A percentile compares a stretch with the other conserved stretches of the same genome.
Conservation (phyloP, 768 basidiomycete genomes). For the Pisolithus microcarpus region DNA sequence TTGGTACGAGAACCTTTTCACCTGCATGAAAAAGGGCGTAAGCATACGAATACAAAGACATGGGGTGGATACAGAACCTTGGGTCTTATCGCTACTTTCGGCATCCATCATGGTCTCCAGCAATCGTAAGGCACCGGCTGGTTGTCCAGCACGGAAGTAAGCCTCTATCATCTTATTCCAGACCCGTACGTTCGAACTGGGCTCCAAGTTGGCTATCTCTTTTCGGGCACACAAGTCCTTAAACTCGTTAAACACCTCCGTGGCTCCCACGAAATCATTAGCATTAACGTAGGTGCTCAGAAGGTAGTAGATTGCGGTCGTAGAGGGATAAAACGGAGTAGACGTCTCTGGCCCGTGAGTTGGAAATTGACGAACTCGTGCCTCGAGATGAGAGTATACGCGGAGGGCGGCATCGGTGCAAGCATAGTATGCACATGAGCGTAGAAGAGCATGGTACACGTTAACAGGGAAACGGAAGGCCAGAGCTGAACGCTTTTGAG, state of each 20-base stretch:
- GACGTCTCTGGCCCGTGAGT: too few species aligned
- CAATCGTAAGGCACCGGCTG: constrained; percentile 56
- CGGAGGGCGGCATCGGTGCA: constrained; percentile 55
- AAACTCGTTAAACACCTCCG: constrained; percentile 61
- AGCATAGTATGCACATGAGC: constrained; percentile 50
- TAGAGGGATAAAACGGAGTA: constrained; percentile 21
- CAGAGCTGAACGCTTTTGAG: neutral
- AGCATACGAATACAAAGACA: neutral
- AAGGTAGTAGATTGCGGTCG: constrained; percentile 44
- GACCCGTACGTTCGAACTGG: constrained; percentile 36
- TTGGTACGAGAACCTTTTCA: constrained; percentile 38
- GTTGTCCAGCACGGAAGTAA: constrained; percentile 57
- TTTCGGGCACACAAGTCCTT: constrained; percentile 33
- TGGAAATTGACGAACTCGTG: constrained; percentile 19
- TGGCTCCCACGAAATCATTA: constrained; percentile 41
- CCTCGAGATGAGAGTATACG: constrained; percentile 58
- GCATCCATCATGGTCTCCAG: constrained; percentile 66
- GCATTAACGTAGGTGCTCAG: constrained; percentile 51
- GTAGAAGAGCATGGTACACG: constrained; percentile 51
- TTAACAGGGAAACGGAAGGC: constrained; percentile 21
- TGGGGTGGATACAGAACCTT: constrained; percentile 3
- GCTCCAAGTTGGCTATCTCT: constrained; percentile 15
- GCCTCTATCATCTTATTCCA: constrained; percentile 76
- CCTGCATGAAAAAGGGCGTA: neutral
- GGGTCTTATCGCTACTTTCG: constrained; percentile 7